phyloP scores from a whole-genome alignment of 306 rosid genomes.

The Rosa persica region DNA sequence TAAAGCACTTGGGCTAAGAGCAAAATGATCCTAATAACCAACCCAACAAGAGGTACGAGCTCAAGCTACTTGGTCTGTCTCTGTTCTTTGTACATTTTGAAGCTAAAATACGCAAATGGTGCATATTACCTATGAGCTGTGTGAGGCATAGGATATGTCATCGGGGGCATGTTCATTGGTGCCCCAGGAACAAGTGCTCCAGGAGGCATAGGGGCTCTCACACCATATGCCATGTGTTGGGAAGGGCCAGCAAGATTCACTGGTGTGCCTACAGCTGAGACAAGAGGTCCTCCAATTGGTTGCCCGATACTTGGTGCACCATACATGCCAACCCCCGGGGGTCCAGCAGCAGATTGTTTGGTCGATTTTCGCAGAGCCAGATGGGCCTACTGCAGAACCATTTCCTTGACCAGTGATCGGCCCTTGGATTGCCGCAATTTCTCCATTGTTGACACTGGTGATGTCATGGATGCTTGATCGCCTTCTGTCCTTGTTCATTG shows the following conservation, averaged over 20 bases:
- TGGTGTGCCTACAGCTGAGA: slow-evolving; percentile 88
- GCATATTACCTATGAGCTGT: slow-evolving; percentile 67
- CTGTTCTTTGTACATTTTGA: slow-evolving; percentile 54
- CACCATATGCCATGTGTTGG: slow-evolving; percentile 75
- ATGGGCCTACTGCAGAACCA: slow-evolving; percentile 47
- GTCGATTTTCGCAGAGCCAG: slow-evolving; percentile 53
- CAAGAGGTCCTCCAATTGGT: slow-evolving; percentile 85
- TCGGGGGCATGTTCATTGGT: slow-evolving; percentile 65
- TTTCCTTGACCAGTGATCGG: slow-evolving; percentile 89
- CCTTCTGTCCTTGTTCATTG: slow-evolving; percentile 94
- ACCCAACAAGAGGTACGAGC: slow-evolving; percentile 38
- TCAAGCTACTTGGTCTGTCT: slow-evolving; percentile 42
- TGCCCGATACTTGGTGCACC: slow-evolving; percentile 81
- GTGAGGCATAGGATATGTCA: slow-evolving; percentile 76
- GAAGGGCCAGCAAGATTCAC: slow-evolving; percentile 63
- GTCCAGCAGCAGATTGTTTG: slow-evolving; percentile 55
- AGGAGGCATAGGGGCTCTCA: slow-evolving; percentile 62
- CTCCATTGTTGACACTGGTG: slow-evolving; percentile 80
- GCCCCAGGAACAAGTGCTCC: slow-evolving; percentile 78
- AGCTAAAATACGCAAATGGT: slow-evolving; percentile 21
- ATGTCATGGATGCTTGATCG: slow-evolving; percentile 97
- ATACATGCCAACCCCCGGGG: slow-evolving; percentile 62
- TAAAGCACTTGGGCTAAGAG: slow-evolving; percentile 24
- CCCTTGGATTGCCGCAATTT: slow-evolving; percentile 61
- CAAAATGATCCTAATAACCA: slow-evolving; percentile 25